A percentile compares a stretch with the other conserved stretches of the same genome.
Evolutionary conservation across 495 filamentous ascomycete genomes (phyloP).

Genomic region (Neurospora sublineolata): DNA sequence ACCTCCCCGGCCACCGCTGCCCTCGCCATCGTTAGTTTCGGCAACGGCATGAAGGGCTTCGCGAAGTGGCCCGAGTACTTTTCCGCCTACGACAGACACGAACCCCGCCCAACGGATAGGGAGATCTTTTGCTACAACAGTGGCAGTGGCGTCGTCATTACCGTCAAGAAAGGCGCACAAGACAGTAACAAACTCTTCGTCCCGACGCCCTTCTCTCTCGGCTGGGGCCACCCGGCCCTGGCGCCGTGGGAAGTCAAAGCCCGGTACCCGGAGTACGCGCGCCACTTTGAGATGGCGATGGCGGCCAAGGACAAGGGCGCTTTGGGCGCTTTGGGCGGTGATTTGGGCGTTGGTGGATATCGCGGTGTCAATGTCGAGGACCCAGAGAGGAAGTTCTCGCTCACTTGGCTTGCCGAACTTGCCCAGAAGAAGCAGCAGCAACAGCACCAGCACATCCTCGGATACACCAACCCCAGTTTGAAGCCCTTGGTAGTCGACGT

Average conservation of each 20-base stretch:
- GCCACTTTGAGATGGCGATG: slow-evolving; percentile 12
- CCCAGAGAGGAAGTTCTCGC: not conserved
- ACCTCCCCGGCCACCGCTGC: slow-evolving; percentile 1
- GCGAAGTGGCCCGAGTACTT: slow-evolving; percentile 20
- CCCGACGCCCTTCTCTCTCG: slow-evolving; percentile 16
- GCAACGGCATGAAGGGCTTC: slow-evolving; percentile 18
- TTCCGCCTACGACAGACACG: slow-evolving; percentile 9
- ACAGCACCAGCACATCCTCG: not conserved
- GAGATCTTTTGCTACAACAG: not conserved
- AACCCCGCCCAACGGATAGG: slow-evolving; percentile 1
- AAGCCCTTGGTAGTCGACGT: slow-evolving; percentile 35
- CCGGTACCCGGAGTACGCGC: slow-evolving; percentile 11
- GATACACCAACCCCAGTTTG: not conserved
- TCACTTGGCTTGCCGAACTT: not conserved
- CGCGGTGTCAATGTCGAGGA: not conserved
- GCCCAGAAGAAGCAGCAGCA: slow-evolving; percentile 6
- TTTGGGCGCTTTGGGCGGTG: slow-evolving; percentile 5
- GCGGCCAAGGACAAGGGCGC: slow-evolving; percentile 7
- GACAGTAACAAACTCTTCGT: not conserved
- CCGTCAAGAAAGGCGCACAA: not conserved
- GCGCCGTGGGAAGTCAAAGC: slow-evolving; percentile 23
- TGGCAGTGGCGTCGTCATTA: not conserved
- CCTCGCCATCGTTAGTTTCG: slow-evolving; percentile 12
- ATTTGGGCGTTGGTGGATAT: slow-evolving; percentile 5
- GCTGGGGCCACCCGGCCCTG: slow-evolving; percentile 17